Base-by-base conservation (phyloP, 441 rosid species). In the Pelargonium myrrhifolium region DNA sequence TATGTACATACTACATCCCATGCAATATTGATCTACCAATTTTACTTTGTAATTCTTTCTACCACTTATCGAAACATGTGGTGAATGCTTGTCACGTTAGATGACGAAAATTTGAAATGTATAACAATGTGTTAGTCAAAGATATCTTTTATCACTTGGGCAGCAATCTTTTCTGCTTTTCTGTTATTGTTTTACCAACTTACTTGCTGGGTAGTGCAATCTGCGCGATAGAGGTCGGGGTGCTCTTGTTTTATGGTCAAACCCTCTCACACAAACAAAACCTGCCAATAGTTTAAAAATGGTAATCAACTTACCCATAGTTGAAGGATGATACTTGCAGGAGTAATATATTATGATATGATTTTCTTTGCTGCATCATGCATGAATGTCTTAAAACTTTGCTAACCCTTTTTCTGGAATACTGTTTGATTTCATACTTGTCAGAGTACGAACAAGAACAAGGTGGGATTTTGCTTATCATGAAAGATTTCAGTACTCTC, bases 231-330 rank as follows among this genome's bases (percentile, higher is more conserved):
- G 84, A 18, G 99, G 99, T n/a, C 89, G 83, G 7, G 98, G 97
- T 64, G 98, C 96, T 74, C 90, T 71, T 66, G 81, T 67, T 71
- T 80, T 79, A 45, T 75, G 89, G 45, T 95, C 96, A 70, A 95
- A 95, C 28, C 97, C 98, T 64, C 98, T 86, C 47, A 95, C 96
- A 68, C 99, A 95, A 67, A 95, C 93, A 75, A 90, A 95, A 66
- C 98, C 98, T 94, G 86, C 84, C 77, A 59, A 74, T 42, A 58
- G 65, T 49, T 28, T 67, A 73, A 68, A 15, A 10, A 42, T 64
- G 14, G 11, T 26, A 11, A 60, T 26, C 39, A 64, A 18, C 53
- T 1, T 39, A 18, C 28, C 31, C 28, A 3, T 64, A 20, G 28
- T 42, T 40, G 53, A 64, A 43, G 28, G 28, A 64, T 20, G 9